phyloP scores from a whole-genome alignment of 140 eudicot species.

The Bidens hawaiensis region DNA sequence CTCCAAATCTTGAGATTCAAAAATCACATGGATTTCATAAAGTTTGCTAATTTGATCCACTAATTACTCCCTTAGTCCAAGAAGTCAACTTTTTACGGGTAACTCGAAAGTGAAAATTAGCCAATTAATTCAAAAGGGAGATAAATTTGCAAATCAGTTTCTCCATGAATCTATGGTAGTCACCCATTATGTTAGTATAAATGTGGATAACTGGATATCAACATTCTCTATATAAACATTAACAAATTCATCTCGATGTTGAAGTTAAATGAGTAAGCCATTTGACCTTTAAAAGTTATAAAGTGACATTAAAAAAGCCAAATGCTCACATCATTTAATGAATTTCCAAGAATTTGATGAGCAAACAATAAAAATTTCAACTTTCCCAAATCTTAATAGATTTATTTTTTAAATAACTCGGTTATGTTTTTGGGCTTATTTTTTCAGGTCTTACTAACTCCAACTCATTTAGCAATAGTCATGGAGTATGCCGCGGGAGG shows the following conservation, averaged over 20 bases:
- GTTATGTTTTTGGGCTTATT: background rate
- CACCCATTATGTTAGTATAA: no score
- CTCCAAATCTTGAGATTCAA: background rate
- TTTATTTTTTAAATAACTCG: no score
- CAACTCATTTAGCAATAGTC: constrained; percentile 90
- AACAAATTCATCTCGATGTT: background rate
- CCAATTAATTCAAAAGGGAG: background rate
- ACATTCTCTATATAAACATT: background rate
- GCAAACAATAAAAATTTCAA: no score
- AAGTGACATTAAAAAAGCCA: background rate
- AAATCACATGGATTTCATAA: background rate
- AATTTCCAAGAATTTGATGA: background rate
- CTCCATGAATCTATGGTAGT: no score
- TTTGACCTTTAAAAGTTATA: background rate
- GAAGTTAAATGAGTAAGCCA: background rate
- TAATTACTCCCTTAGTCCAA: background rate
- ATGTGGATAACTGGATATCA: background rate
- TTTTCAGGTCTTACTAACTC: constrained; percentile 76
- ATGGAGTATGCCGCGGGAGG: constrained; percentile 99
- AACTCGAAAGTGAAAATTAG: background rate
- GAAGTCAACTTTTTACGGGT: background rate
- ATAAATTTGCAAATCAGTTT: background rate
- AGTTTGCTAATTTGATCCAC: background rate
- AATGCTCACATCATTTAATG: background rate
- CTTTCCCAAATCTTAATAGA: no score